A percentile compares a stretch with the other conserved stretches of the same genome.
Evolutionary conservation across 345 rosid genomes (phyloP).

Genomic region (Gossypium raimondii): DNA sequence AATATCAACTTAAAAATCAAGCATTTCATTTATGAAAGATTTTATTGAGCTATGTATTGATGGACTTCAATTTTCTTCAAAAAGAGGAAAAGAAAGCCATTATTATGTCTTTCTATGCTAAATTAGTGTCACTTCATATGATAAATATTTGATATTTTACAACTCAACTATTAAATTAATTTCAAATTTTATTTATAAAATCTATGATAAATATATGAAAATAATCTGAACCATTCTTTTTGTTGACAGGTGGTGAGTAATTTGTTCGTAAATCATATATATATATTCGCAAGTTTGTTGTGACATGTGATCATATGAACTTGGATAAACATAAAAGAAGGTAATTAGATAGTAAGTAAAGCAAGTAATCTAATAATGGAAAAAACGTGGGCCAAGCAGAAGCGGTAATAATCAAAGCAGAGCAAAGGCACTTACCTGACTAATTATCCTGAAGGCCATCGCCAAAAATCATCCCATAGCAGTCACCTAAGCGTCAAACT

Average conservation of each 20-base stretch:
- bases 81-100: no score
- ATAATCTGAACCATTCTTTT: not conserved
- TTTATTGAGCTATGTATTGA: no score
- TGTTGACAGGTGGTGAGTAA: not conserved
- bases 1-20: no score
- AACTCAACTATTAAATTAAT: no score
- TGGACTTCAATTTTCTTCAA: no score
- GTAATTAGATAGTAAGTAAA: not conserved
- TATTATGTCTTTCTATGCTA: no score
- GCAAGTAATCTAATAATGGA: conserved; percentile 7
- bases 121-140: no score
- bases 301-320: not conserved
- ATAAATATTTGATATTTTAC: no score
- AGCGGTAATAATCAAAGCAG: not conserved
- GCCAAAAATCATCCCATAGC: not conserved
- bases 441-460: not conserved
- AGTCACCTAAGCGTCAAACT: not conserved
- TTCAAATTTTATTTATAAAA: no score
- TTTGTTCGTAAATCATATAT: not conserved
- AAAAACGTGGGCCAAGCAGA: not conserved
- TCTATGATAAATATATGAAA: no score
- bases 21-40: no score
- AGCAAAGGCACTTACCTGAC: not conserved
- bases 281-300: not conserved
- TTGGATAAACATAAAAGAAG: not conserved